Evolutionary conservation across 495 filamentous ascomycete genomes (phyloP), one percentile per base, ranked within the genome.

Genomic region (Trichoderma orchidacearum): DNA sequence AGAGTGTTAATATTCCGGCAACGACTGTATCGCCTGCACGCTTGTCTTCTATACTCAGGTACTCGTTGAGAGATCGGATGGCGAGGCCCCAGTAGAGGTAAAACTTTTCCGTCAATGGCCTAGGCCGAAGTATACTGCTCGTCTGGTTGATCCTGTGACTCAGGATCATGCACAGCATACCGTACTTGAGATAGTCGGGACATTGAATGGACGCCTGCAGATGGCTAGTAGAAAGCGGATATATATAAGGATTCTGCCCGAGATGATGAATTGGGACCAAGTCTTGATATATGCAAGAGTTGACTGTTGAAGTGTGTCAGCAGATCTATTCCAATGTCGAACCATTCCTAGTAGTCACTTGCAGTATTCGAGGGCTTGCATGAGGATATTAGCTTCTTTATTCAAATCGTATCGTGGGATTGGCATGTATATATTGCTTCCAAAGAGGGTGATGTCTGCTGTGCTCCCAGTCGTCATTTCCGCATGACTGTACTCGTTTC

Each of bases 71-170:
- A 15, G 68, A 70, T n/a, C 64, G 70, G 38, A 71, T 60, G 12
- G 65, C 58, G 15, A 59, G 48, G 23, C 68, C 70, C 27, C 70
- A 64, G 57, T 69, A 67, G 15, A 21, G 54, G 57, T 65, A 68
- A 32, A 71, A 70, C 27, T 51, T 59, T 51, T 59, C 58, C 4
- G 48, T 29, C n/a, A 70, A 38, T 15, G 50, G 28, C 29, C 58
- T 62, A 17, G 38, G 53, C 15, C 56, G 34, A 1, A 56, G 13
- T 11, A 28, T 36, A 13, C 41, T 38, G 27, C 62, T 57, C 4
- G 30, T 59, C n/a, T 58, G 64, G 53, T 69, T 70, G 15, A 70
- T 64, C 32, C 63, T 60, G 52, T 72, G 70, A 52, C 61, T 65
- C 13, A 70, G 38, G 4, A 62, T 62, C 62, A 72, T 63, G 52